Conservation (phyloP, 2,329 filamentous ascomycete species). For the Pestalotiopsis sp. region DNA sequence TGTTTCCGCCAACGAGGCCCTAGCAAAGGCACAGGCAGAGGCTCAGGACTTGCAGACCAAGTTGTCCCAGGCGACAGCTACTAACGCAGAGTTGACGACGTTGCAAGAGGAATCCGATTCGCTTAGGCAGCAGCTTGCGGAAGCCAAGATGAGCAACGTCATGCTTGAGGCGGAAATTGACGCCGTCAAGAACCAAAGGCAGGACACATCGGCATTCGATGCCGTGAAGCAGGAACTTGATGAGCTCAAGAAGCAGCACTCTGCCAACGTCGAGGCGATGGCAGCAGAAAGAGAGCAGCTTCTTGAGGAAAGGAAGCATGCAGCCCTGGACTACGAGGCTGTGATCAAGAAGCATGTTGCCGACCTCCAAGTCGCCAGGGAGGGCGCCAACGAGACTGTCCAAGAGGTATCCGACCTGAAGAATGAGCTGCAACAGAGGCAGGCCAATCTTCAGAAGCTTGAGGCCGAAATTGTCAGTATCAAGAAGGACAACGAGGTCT, state of each 20-base stretch:
- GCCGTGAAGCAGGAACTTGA: constrained; percentile 54
- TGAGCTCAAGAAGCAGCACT: constrained; percentile 48
- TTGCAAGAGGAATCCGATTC: constrained; percentile 51
- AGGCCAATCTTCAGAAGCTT: constrained; percentile 32
- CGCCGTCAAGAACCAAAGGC: constrained; percentile 56
- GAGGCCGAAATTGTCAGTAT: constrained; percentile 47
- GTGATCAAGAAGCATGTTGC: constrained; percentile 16
- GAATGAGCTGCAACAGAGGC: constrained; percentile 32
- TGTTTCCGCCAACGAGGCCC: constrained; percentile 32
- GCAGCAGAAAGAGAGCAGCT: constrained; percentile 39
- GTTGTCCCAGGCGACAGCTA: constrained; percentile 35
- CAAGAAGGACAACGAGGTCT: constrained; percentile 38
- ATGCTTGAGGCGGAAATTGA: constrained; percentile 64
- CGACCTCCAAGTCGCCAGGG: constrained; percentile 37
- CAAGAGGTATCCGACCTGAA: constrained; percentile 28
- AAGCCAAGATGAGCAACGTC: constrained; percentile 63
- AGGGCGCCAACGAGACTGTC: constrained; percentile 30
- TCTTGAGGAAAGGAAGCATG: constrained; percentile 20
- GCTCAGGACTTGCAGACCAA: constrained; percentile 34
- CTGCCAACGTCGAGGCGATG: constrained; percentile 43
- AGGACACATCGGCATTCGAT: constrained; percentile 58
- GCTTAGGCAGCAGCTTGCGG: constrained; percentile 56
- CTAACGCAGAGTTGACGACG: constrained; percentile 43
- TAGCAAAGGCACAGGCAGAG: constrained; percentile 33
- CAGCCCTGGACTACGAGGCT: constrained; percentile 29